Percentiles rank a stretch among this genome's conserved stretches.
phyloP scores from a whole-genome alignment of 2,329 filamentous ascomycete genomes.

The Cadophora luteo-olivacea region DNA sequence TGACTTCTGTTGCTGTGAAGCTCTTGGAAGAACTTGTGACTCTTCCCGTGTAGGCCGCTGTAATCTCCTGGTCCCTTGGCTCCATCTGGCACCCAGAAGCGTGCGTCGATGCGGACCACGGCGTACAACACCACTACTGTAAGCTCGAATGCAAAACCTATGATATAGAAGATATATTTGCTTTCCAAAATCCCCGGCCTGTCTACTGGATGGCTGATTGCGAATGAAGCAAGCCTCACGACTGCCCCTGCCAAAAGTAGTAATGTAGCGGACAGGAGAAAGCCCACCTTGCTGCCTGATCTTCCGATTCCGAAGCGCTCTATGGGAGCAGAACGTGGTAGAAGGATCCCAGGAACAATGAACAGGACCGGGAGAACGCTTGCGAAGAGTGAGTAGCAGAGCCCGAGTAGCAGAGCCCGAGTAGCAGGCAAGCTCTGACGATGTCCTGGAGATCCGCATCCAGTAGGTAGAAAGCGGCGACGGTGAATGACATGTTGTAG shows the following conservation, averaged over 20 bases:
- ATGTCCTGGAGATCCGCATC: conserved; percentile 52
- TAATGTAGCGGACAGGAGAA: conserved; percentile 40
- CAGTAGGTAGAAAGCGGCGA: conserved; percentile 72
- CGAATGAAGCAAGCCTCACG: conserved; percentile 62
- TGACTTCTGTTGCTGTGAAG: conserved; percentile 15
- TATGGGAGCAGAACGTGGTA: conserved; percentile 50
- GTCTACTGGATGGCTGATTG: not conserved
- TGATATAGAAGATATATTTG: conserved; percentile 77
- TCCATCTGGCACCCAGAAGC: conserved; percentile 77
- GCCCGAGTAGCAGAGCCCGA: conserved; percentile 18
- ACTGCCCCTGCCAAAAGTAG: conserved; percentile 70
- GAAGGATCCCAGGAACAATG: conserved; percentile 60
- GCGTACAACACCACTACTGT: conserved; percentile 72
- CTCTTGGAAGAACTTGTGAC: conserved; percentile 15
- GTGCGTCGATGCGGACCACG: conserved; percentile 72
- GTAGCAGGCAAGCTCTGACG: conserved; percentile 42
- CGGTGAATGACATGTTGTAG: conserved; percentile 67
- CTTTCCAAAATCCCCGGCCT: conserved; percentile 49
- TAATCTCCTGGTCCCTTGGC: conserved; percentile 61
- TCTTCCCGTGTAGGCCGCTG: conserved; percentile 15
- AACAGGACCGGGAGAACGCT: conserved; percentile 68
- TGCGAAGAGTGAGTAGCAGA: conserved; percentile 34
- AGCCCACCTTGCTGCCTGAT: conserved; percentile 68
- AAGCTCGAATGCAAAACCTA: conserved; percentile 79
- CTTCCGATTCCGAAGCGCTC: conserved; percentile 71